Percentiles rank a stretch among this genome's conserved stretches.
phyloP scores from a whole-genome alignment of 768 basidiomycete species.

The Auricularia heimuer region DNA sequence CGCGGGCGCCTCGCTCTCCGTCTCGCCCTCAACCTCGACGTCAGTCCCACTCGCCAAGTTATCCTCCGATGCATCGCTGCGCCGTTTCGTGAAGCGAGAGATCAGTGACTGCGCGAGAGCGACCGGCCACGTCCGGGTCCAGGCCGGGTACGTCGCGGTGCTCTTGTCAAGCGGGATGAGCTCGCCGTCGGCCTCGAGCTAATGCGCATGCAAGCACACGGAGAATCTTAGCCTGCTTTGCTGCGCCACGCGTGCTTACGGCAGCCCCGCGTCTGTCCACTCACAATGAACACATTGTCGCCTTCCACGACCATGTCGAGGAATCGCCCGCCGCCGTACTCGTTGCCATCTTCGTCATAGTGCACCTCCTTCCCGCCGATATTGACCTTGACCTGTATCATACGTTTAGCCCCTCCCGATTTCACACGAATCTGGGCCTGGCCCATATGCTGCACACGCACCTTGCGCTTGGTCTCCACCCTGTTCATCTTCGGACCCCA shows the following conservation, averaged over 20 bases:
- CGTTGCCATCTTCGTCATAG: constrained; percentile 47
- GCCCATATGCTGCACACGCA: constrained; percentile 18
- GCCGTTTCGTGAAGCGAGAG: constrained; percentile 10
- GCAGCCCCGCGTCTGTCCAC: constrained; percentile 14
- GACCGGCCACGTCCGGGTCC: constrained; percentile 64
- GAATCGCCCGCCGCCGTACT: constrained; percentile 33
- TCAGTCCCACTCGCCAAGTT: constrained; percentile 9
- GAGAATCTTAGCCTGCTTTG: background rate
- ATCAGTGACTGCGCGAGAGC: constrained; percentile 30
- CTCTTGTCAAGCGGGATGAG: constrained; percentile 49
- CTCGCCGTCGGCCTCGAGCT: constrained; percentile 56
- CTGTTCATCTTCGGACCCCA: constrained; percentile 76
- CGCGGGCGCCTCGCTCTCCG: constrained; percentile 2
- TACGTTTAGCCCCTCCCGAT: constrained; percentile 8
- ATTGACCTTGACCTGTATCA: constrained; percentile 57
- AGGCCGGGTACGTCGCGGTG: constrained; percentile 45
- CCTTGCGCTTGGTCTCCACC: constrained; percentile 57
- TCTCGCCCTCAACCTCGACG: constrained; percentile 1
- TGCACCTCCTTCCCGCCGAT: constrained; percentile 39
- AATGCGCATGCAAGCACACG: background rate
- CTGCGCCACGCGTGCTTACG: background rate
- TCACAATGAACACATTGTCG: constrained; percentile 62
- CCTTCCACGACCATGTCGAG: constrained; percentile 80
- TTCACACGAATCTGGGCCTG: background rate
- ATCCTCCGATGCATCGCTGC: background rate